Evolutionary conservation across 225 moss, liverwort and hornwort species (phyloP), one percentile per base, ranked within the genome.

Genomic region (Pseudoscleropodium purum): DNA sequence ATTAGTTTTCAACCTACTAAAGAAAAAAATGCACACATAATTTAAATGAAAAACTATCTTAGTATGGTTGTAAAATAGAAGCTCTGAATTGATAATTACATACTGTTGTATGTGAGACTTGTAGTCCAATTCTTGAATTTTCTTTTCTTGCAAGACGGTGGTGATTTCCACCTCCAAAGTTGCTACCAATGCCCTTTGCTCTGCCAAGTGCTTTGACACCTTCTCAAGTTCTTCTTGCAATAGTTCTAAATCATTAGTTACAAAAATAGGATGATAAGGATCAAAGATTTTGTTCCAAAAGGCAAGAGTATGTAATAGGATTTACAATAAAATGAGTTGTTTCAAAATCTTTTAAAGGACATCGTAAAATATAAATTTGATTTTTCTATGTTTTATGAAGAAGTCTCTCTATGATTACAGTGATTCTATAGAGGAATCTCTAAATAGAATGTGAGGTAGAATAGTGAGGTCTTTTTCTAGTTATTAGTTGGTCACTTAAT

Each of bases 141-240:
- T 93, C 69, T 87, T 94, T 75, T 92, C 94, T 87, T 94, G 94
- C 76, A 94, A 88, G 36, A 93, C 49, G 0, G 86, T 91, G 43
- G 91, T 91, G 37, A 93, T 91, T 83, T 94, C 94, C 31, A 92
- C 93, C 65, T 93, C 94, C 60, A 92, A 69, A 78, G 93, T 93
- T 11, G 93, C 93, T 69, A 93, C 94, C 65, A 94, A 80, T 5
- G 90, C 91, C 81, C 75, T 90, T 13, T 94, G 93, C 90, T 94
- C 92, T 25, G 92, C 94, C 90, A 94, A 89, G 1, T 91, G 92
- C n/a, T 92, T 91, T 78, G 92, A 91, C 11, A 91, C 85, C 29
- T 90, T 94, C 4, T 91, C 90, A 4, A 92, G 57, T 63, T 94
- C 94, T 63, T 93, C 91, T 67, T 33, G 88, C 59, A 94, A 83